Evolutionary conservation across 2,329 filamentous ascomycete species (phyloP), one percentile per base, ranked within the genome.

Genomic region (Stachybotrys echinatus): DNA sequence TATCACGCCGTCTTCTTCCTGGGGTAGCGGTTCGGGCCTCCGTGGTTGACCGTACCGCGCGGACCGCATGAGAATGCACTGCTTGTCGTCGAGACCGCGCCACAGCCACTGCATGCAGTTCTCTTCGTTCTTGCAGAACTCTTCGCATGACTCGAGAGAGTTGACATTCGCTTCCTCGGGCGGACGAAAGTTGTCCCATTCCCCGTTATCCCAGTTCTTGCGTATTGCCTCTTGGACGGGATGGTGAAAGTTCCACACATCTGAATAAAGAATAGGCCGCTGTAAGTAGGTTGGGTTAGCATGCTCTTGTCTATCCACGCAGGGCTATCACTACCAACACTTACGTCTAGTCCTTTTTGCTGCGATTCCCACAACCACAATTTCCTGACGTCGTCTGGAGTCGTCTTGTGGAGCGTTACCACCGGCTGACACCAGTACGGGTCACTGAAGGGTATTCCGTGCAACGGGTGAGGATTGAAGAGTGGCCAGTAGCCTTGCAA

Each of bases 401-500:
- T 61, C 1, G 72, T 70, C 59, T 76, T 77, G 55, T 78, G 75
- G 61, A 78, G 61, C 42, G 71, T 76, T 50, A 78, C 56, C 2
- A 72, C 69, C 2, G 75, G 75, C 54, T 77, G 74, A 38, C 75
- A 79, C 75, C 75, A 78, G 51, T 76, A 67, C n/a, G 54, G 53
- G 18, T 72, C 65, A 31, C 68, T 67, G 45, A 74, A 77, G 0
- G 75, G 74, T 22, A 78, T 69, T 3, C 70, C 67, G 45, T 80
- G 74, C 21, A 77, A 58, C 37, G 77, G 66, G 53, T 81, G 76
- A n/a, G 67, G 64, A 53, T 70, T 72, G 64, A 77, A 77, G 61
- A 76, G 64, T 3, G 75, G 75, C 66, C 71, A 79, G 48, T 75
- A 66, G 6, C 75, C 75, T 18, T 69, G 72, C 51, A 80, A 48